These are phyloP conservation scores for Botrytis galanthina DNA, from an alignment of 2,329 filamentous ascomycete species.

Conservation along the genomic window DNA sequence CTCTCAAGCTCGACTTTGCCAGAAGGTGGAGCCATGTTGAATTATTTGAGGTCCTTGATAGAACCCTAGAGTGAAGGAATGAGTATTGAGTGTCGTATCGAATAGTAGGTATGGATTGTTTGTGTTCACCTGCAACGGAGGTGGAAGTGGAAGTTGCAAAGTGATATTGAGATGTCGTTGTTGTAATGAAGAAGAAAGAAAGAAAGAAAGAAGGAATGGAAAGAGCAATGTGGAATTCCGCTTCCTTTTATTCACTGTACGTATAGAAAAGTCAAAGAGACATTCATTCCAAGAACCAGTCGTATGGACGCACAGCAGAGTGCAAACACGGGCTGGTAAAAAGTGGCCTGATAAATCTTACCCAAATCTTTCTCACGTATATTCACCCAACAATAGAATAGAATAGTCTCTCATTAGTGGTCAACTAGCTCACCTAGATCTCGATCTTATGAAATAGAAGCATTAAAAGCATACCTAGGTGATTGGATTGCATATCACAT, in stretches of 20 bases:
- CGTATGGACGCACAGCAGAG: no score
- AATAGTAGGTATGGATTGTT: not conserved
- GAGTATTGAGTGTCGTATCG: not conserved
- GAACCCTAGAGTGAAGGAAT: not conserved
- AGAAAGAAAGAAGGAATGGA: not conserved
- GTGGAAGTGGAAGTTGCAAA: not conserved
- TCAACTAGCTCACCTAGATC: not conserved
- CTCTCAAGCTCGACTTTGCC: conserved; percentile 47
- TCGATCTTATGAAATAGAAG: not conserved
- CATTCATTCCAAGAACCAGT: conserved; percentile 1
- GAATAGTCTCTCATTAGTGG: not conserved
- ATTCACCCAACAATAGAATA: not conserved
- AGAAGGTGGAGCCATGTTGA: conserved; percentile 31
- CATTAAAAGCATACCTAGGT: not conserved
- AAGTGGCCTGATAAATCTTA: conserved; percentile 11
- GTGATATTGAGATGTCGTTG: not conserved
- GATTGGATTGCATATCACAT: not conserved
- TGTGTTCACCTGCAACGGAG: not conserved
- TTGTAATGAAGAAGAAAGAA: not conserved
- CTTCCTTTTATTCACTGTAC: not conserved
- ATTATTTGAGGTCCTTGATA: not conserved
- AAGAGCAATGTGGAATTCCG: not conserved
- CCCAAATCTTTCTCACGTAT: not conserved
- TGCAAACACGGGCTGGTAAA: not conserved
- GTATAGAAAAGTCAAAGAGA: not conserved